Evolutionary conservation across 108 stramenopile species (phyloP).

Genomic region (Discostella stelligeroides): DNA sequence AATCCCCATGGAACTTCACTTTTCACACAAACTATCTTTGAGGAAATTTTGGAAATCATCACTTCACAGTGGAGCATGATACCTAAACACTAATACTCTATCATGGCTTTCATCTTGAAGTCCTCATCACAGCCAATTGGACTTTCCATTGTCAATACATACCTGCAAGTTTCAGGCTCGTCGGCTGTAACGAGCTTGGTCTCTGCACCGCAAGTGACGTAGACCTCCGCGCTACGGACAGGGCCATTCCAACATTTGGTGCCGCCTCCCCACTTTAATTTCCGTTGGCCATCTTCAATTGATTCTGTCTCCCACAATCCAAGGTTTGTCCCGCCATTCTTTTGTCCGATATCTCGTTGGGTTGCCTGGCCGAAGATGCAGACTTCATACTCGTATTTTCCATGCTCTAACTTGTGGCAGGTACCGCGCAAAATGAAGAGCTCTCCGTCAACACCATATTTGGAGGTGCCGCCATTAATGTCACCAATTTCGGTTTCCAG

Average conservation of each 20-base stretch:
- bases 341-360: conserved; percentile 62
- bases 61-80: too few relatives aligned
- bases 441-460: conserved; percentile 70
- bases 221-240: conserved; percentile 65
- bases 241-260: conserved; percentile 89
- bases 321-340: conserved; percentile 54
- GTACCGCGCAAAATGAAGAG: conserved; percentile 57
- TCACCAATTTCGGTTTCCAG: conserved; percentile 57
- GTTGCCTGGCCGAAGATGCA: conserved; percentile 69
- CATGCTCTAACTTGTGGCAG: conserved; percentile 64
- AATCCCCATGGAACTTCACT: too few relatives aligned
- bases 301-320: conserved; percentile 53
- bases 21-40: too few relatives aligned
- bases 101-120: conserved; percentile 42
- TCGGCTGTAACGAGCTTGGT: conserved; percentile 74
- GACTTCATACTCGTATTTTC: conserved; percentile 83
- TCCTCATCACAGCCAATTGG: conserved; percentile 77
- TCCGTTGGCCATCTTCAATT: conserved; percentile 50
- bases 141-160: conserved; percentile 82
- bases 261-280: conserved; percentile 66
- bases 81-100: too few relatives aligned
- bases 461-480: conserved; percentile 29
- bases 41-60: too few relatives aligned
- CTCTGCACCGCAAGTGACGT: conserved; percentile 70
- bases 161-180: conserved; percentile 84